phyloP scores from a whole-genome alignment of 306 rosid genomes.

The Gillenia trifoliata region DNA sequence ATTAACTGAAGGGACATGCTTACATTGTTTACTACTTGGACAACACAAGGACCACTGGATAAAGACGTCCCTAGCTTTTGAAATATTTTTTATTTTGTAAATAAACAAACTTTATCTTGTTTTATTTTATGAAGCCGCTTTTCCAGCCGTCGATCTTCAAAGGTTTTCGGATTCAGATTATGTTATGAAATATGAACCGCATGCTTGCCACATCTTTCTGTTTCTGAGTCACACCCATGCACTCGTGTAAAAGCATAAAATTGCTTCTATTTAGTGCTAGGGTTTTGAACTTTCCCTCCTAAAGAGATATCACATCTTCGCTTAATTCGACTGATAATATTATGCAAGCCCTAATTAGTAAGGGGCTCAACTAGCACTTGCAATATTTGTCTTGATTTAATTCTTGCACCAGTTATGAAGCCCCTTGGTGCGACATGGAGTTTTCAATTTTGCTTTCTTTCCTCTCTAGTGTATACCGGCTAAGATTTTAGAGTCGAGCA shows the following conservation, averaged over 20 bases:
- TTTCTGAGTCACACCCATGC: background rate
- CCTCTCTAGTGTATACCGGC: too few relatives aligned
- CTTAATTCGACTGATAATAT: background rate
- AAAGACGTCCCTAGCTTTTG: background rate
- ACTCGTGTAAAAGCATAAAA: background rate
- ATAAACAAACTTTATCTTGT: background rate
- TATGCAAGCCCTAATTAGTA: background rate
- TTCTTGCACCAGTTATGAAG: too few relatives aligned
- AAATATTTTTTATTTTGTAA: background rate
- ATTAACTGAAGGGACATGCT: background rate
- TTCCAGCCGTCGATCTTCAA: background rate
- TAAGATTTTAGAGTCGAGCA: too few relatives aligned
- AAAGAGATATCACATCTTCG: slow-evolving; percentile 1
- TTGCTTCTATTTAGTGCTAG: background rate
- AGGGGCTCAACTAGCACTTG: background rate
- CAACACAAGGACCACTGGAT: background rate
- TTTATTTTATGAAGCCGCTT: background rate
- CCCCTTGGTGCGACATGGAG: too few relatives aligned
- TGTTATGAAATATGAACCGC: background rate
- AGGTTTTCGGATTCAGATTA: background rate
- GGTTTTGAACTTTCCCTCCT: slow-evolving; percentile 6
- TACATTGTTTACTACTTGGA: background rate
- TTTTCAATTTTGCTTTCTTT: too few relatives aligned
- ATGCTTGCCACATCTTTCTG: background rate
- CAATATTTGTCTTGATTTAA: too few relatives aligned